Evolutionary conservation across 1,139 yeast genomes (phyloP).

Genomic region (Scheffersomyces lignicola): DNA sequence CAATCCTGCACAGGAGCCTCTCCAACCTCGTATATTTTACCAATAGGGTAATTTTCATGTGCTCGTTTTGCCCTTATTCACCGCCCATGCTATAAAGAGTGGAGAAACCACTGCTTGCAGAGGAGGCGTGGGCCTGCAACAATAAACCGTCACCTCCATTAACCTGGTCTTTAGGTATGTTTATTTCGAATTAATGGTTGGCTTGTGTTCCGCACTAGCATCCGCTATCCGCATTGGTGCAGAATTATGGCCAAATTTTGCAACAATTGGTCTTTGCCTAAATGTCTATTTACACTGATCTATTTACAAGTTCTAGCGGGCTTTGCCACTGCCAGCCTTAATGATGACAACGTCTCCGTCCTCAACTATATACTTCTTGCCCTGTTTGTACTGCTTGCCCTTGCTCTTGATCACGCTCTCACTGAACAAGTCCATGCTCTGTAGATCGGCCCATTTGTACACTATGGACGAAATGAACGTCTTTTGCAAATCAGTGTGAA

Average conservation of each 20-base stretch:
- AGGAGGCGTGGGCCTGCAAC: too few relatives aligned
- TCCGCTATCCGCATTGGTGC: too few relatives aligned
- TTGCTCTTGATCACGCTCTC: conserved; percentile 45
- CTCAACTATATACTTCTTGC: conserved; percentile 70
- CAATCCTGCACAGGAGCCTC: too few relatives aligned
- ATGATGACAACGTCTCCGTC: conserved; percentile 77
- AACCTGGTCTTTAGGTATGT: too few relatives aligned
- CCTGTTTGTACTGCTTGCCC: conserved; percentile 58
- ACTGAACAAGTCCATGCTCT: conserved; percentile 34
- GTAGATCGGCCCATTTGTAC: conserved; percentile 75
- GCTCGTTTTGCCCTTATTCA: too few relatives aligned
- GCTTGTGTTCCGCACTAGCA: too few relatives aligned
- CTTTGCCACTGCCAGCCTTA: conserved; percentile 49
- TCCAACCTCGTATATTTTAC: too few relatives aligned
- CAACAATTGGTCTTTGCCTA: conserved; percentile 6
- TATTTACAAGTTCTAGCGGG: conserved; percentile 14
- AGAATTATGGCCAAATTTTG: conserved; percentile 10
- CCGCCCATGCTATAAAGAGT: too few relatives aligned
- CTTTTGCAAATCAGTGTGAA: conserved; percentile 83
- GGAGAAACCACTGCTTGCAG: too few relatives aligned
- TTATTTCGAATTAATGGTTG: too few relatives aligned
- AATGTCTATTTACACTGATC: not conserved
- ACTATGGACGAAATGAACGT: conserved; percentile 87
- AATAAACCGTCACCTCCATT: too few relatives aligned
- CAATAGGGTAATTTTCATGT: too few relatives aligned